Evolutionary conservation across 2,329 filamentous ascomycete genomes (phyloP).

Genomic region (Cercospora beticola): DNA sequence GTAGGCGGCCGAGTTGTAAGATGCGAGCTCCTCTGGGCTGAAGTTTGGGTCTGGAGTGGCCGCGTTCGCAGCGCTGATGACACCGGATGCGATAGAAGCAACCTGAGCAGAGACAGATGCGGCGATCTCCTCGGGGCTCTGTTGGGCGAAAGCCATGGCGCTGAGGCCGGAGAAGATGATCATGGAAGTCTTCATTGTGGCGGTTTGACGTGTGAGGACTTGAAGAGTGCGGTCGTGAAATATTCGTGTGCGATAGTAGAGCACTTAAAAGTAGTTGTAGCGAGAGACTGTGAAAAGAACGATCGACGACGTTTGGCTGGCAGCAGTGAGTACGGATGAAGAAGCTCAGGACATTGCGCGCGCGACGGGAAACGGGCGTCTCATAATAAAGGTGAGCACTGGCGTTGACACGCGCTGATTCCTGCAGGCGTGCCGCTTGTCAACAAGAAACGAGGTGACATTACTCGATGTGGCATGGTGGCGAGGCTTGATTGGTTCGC

Average conservation of each 20-base stretch:
- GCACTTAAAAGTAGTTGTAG: neutral
- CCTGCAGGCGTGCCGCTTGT: neutral
- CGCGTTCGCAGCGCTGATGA: slow-evolving; percentile 15
- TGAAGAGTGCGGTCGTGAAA: neutral
- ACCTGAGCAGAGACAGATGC: slow-evolving; percentile 18
- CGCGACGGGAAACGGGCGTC: neutral
- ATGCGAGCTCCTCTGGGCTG: slow-evolving; percentile 18
- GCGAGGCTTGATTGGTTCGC: slow-evolving; percentile 5
- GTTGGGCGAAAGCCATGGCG: slow-evolving; percentile 26
- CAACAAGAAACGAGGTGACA: slow-evolving; percentile 9
- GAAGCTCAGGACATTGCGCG: neutral
- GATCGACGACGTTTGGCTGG: neutral
- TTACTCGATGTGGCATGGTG: slow-evolving; percentile 11
- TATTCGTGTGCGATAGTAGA: neutral
- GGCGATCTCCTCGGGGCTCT: slow-evolving; percentile 10
- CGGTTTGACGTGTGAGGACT: neutral
- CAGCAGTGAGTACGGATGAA: neutral
- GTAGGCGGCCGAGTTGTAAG: slow-evolving; percentile 21
- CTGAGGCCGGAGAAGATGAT: slow-evolving; percentile 28
- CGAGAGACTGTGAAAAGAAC: neutral
- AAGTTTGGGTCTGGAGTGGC: slow-evolving; percentile 14
- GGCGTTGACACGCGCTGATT: neutral
- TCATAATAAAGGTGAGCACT: neutral
- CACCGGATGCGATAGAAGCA: slow-evolving; percentile 13
- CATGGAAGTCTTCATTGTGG: slow-evolving; percentile 28